Base-by-base conservation (phyloP, 176 grass and related monocot genomes). In the Oryza brachyantha region DNA sequence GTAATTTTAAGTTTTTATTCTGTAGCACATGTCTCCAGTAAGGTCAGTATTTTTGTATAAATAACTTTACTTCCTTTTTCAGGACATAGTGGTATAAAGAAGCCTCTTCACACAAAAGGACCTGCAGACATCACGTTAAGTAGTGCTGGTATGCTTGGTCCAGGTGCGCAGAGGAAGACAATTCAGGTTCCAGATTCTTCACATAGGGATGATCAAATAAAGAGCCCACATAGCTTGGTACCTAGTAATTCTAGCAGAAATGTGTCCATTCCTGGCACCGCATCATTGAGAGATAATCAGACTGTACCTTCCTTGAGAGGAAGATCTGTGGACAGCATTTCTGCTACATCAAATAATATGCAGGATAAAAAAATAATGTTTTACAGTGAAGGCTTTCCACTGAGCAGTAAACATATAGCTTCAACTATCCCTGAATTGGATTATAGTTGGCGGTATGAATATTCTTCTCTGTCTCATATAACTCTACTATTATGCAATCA, bases 391-490 rank as follows among this genome's bases (percentile, higher is more conserved):
- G 57, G 2, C 35, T 79, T 80, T 81, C 54, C 75, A 79, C 43
- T 59, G 63, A 66, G 64, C 40, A 65, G 80, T 85, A 62, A 86
- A 85, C 61, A 74, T 64, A 86, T 66, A 76, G 66, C 81, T 65
- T 82, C 91, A 67, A 85, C 84, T 66, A 57, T 94, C 45, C 94
- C 91, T 74, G 86, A 94, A 78, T 32, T 90, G 42, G 85, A 86
- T 46, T 94, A 74, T 60, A 86, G 90, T 77, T 97, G 94, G 94
- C 94, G 86, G 94, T 97, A 97, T 70, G 89, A 29, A 48, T 85
- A 29, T 85, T 85, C 64, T 79, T 75, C 39, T 66, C 26, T 71
- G 55, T 43, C 59, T 45, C 24, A 19, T 37, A 38, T 42, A 35
- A 67, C 1, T 80, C 36, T 11, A 25, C 4, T 29, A 75, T 84